Evolutionary conservation across 345 rosid species (phyloP).

Genomic region (Iberis pinnata): DNA sequence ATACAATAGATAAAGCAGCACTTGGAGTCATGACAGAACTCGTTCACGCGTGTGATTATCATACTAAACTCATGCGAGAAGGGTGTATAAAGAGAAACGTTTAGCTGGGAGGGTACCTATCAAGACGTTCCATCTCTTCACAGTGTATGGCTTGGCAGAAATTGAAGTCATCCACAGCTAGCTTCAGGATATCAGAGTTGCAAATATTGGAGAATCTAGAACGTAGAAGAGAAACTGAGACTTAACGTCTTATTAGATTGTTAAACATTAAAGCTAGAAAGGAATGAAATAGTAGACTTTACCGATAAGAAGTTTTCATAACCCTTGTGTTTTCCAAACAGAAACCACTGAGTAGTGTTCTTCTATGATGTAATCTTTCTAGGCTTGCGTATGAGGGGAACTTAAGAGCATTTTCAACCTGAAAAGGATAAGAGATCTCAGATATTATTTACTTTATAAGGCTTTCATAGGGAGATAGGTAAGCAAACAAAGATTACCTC

Average conservation of each 20-base stretch:
- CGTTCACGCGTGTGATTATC: constrained; percentile 9
- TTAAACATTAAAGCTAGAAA: neutral
- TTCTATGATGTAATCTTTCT: constrained; percentile 50
- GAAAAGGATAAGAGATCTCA: constrained; percentile 21
- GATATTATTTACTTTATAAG: neutral
- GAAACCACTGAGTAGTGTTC: constrained; percentile 47
- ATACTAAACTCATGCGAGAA: neutral
- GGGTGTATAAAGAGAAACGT: neutral
- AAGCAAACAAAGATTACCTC: constrained; percentile 38
- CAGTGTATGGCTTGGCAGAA: constrained; percentile 50
- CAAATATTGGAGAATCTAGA: constrained; percentile 38
- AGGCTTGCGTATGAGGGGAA: constrained; percentile 48
- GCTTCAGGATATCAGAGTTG: constrained; percentile 44
- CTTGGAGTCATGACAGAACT: constrained; percentile 1
- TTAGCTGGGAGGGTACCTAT: constrained; percentile 39
- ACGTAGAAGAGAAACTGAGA: constrained; percentile 15
- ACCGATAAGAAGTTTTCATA: constrained; percentile 60
- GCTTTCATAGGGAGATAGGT: constrained; percentile 3
- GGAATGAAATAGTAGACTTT: constrained; percentile 12
- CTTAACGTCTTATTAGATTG: neutral
- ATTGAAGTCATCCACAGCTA: constrained; percentile 72
- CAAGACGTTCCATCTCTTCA: constrained; percentile 56
- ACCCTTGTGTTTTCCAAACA: constrained; percentile 36
- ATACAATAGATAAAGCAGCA: neutral
- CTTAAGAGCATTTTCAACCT: constrained; percentile 62